Base-by-base conservation (phyloP, 73 alveolate genomes). In the Uronychia binucleata region DNA sequence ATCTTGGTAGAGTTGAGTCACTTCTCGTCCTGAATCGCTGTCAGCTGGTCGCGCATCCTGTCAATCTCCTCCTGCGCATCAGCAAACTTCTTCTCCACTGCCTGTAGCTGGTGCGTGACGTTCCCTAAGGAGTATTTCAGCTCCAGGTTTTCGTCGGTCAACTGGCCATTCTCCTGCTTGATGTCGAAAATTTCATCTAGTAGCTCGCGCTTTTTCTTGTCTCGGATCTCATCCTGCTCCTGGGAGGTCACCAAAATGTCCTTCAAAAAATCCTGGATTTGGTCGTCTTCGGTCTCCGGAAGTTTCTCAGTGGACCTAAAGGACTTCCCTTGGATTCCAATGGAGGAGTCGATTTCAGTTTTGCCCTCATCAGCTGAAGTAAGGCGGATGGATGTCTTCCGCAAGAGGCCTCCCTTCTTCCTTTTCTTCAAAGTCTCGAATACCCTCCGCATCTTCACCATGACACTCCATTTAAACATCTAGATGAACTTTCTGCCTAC, bases 71-170 rank as follows among this genome's bases (percentile, higher is more conserved):
- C 86, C 35, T 85, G 57, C 26, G 35, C 57, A 85, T 35, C 77
- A 5, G 25, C 74, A 28, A 84, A 83, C 59, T 85, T 84, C 74
- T 85, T 26, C 26, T 28, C 31, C 1, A 58, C 34, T 27, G 35
- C 91, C 30, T 85, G 86, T 28, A 77, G 28, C 0, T 14, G 35
- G n/a, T 34, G 31, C 0, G 46, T 35, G 0, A 85, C 29, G 58
- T 77, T 74, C 27, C 57, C 11, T 27, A 79, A 34, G 33, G 58
- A 34, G 29, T 85, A 83, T 1, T 74, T 85, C 31, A 28, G 81
- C 33, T 85, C 91, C 58, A 74, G 76, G 26, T 74, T 30, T 30
- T 85, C 91, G 14, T 74, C 77, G 11, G 86, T 81, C 11, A 85
- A 76, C 1, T 76, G 33, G 1, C 85, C 77, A 57, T 85, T 85